Percentiles rank a stretch among this genome's conserved stretches.
Conservation (phyloP, 2,329 filamentous ascomycete species). For the Delphinella strobiligena region DNA sequence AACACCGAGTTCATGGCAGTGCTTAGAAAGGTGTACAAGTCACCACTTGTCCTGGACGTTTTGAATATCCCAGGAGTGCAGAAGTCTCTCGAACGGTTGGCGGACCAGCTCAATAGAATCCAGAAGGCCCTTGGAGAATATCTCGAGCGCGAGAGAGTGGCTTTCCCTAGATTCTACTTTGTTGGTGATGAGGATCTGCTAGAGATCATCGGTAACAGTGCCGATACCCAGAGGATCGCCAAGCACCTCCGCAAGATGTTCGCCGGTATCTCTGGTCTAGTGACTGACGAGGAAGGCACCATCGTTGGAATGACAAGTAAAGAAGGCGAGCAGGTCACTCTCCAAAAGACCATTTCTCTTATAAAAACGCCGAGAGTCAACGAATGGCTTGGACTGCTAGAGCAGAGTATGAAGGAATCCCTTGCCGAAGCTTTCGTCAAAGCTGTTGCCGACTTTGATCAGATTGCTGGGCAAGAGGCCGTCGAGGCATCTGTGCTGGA, state of each 20-base stretch:
- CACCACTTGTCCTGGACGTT: slow-evolving; percentile 89
- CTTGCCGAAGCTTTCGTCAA: slow-evolving; percentile 83
- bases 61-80: slow-evolving; percentile 92
- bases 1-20: slow-evolving; percentile 98
- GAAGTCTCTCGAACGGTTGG: slow-evolving; percentile 86
- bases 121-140: slow-evolving; percentile 98
- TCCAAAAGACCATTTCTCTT: slow-evolving; percentile 86
- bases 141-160: slow-evolving; percentile 90
- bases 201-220: slow-evolving; percentile 99
- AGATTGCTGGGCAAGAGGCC: slow-evolving; percentile 59
- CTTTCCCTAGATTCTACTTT: slow-evolving; percentile 98
- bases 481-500: slow-evolving; percentile 62
- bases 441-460: slow-evolving; percentile 69
- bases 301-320: slow-evolving; percentile 93
- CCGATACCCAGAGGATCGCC: slow-evolving; percentile 87
- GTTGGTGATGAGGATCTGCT: slow-evolving; percentile 96
- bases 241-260: slow-evolving; percentile 99
- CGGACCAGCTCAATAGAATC: slow-evolving; percentile 97
- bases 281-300: slow-evolving; percentile 80
- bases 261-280: slow-evolving; percentile 78
- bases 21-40: slow-evolving; percentile 98
- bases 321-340: slow-evolving; percentile 75
- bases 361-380: slow-evolving; percentile 95
- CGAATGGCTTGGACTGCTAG: slow-evolving; percentile 91
- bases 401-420: slow-evolving; percentile 86